Base-by-base conservation (phyloP, 768 basidiomycete genomes). In the Collybiopsis confluens region DNA sequence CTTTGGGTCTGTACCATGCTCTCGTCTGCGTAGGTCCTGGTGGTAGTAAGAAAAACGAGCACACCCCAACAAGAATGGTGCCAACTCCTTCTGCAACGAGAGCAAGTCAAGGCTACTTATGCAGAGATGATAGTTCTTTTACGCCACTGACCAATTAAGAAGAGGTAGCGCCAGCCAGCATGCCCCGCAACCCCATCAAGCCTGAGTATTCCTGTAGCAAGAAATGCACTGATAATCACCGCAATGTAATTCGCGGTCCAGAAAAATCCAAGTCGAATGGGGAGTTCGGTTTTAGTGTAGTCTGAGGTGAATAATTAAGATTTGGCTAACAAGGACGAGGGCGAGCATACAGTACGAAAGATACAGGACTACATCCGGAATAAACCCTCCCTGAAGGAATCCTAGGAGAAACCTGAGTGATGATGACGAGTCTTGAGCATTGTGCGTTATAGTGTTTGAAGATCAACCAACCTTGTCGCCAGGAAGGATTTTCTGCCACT, bases 211-310 rank as follows among this genome's bases (percentile, higher is more conserved):
- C 84, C 86, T 0, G 80, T 81, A 0, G 83, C 87, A 8, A 88
- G 61, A 64, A 90, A 88, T 2, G 81, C 79, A 46, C 78, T 74
- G 18, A 82, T 57, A 46, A 88, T 81, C 42, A 76, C 65, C 3
- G 79, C 71, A 1, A 76, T 51, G 50, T 85, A 81, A 63, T 79
- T 78, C 3, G 81, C 80, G 26, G 79, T 72, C 85, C 84, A 89
- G 72, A 88, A 87, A 59, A 75, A 80, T 1, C 83, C 84, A 9
- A 88, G 71, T n/a, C 86, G 77, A 41, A 86, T 76, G 2, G 85
- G 82, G 0, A 86, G 78, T 81, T 52, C 21, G 15, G 27, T 21
- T 27, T 18, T 4, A 26, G 30, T 38, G 3, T 37, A 33, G 35
- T 33, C 30, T 33, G 30, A 33, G 6, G 30, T 26, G 2, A 11